These are phyloP conservation scores for Moesziomyces sp. DNA, from an alignment of 1,284 basidiomycete genomes.

Conservation along the genomic window DNA sequence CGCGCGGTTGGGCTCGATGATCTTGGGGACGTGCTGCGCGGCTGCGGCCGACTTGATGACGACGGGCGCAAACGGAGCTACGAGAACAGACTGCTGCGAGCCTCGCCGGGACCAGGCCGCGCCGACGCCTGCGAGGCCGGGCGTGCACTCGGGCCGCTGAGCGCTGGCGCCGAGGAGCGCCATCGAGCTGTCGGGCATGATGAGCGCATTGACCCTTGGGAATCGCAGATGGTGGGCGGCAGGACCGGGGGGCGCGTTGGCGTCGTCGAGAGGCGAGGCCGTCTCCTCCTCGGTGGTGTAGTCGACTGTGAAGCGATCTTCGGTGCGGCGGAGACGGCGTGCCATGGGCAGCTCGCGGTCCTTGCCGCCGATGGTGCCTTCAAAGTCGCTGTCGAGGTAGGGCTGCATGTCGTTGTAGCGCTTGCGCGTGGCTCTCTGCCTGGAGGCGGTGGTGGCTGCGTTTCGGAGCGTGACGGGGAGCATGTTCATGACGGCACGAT, in stretches of 20 bases:
- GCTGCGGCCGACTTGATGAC: constrained; percentile 5
- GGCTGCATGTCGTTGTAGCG: constrained; percentile 37
- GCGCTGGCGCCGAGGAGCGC: background rate
- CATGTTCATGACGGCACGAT: constrained; percentile 42
- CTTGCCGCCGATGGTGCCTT: constrained; percentile 55
- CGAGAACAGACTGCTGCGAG: constrained; percentile 12
- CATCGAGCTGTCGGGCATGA: constrained; percentile 13
- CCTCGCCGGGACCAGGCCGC: constrained; percentile 31
- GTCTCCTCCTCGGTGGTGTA: constrained; percentile 43
- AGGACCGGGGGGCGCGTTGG: background rate
- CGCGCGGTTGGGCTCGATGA: constrained; percentile 24
- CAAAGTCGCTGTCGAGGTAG: constrained; percentile 54
- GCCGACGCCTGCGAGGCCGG: constrained; percentile 40
- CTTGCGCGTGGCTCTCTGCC: constrained; percentile 28
- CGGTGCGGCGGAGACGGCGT: constrained; percentile 33
- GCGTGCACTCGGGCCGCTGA: constrained; percentile 22
- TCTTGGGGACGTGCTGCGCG: constrained; percentile 14
- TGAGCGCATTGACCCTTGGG: constrained; percentile 8
- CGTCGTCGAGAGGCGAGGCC: constrained; percentile 13
- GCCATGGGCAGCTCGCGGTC: constrained; percentile 57
- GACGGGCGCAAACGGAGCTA: background rate
- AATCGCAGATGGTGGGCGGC: constrained; percentile 5
- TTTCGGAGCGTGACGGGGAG: constrained; percentile 38
- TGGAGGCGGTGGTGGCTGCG: constrained; percentile 37
- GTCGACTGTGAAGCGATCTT: constrained; percentile 41